phyloP scores from a whole-genome alignment of 371 early-diverging fungal species.

The Mortierella sp. region DNA sequence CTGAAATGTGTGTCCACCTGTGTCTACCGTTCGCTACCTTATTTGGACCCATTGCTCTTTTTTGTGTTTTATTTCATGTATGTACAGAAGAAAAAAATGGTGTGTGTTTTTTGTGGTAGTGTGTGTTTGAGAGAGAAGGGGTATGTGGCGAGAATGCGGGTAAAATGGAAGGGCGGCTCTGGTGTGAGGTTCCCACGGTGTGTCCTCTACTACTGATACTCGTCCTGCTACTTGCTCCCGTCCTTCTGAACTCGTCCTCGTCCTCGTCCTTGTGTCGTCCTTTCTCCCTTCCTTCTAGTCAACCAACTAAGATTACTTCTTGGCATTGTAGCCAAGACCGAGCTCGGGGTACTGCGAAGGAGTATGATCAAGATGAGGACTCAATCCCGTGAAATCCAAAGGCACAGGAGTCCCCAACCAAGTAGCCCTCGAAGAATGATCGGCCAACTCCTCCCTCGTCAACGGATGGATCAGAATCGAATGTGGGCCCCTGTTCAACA shows the following conservation, averaged over 20 bases:
- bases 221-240: neutral
- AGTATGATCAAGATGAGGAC: constrained; percentile 36
- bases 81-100: neutral
- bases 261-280: neutral
- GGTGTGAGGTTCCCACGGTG: neutral
- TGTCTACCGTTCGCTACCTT: constrained; percentile 7
- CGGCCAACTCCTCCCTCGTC: constrained; percentile 60
- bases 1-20: neutral
- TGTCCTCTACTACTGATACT: neutral
- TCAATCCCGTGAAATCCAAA: constrained; percentile 56
- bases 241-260: too few species aligned
- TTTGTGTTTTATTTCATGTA: neutral
- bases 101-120: neutral
- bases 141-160: neutral
- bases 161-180: neutral
- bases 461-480: constrained; percentile 67
- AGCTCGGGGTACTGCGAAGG: constrained; percentile 70
- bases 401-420: constrained; percentile 68
- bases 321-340: constrained; percentile 55
- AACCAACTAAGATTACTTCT: neutral
- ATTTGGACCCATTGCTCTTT: constrained; percentile 4
- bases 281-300: neutral
- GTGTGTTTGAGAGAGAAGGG: neutral
- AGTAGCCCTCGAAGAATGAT: constrained; percentile 65
- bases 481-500: constrained; percentile 59